A percentile compares a stretch with the other conserved stretches of the same genome.
Evolutionary conservation across 2,329 filamentous ascomycete genomes (phyloP).

Genomic region (Elsinoe perseae): DNA sequence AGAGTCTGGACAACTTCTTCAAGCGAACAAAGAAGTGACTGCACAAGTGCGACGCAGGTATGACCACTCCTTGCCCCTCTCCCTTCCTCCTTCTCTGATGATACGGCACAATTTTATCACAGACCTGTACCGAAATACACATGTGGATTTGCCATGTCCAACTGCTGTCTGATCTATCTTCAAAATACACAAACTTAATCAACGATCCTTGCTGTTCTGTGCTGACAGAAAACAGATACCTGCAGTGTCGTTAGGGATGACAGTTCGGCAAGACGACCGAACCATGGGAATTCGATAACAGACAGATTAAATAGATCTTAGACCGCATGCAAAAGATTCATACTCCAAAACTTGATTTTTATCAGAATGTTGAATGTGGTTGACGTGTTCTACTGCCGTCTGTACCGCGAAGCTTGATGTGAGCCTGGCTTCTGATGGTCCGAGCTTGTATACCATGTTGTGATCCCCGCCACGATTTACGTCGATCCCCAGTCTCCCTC

Average conservation of each 20-base stretch:
- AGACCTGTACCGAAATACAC: constrained; percentile 71
- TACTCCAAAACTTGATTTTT: constrained; percentile 1
- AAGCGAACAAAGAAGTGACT: constrained; percentile 46
- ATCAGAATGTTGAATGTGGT: neutral
- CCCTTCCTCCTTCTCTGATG: constrained; percentile 37
- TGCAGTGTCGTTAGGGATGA: neutral
- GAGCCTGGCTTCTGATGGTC: constrained; percentile 1
- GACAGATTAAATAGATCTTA: neutral
- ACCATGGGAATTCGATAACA: neutral
- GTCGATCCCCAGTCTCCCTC: constrained; percentile 10
- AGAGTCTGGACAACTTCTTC: constrained; percentile 71
- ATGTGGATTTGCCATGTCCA: constrained; percentile 69
- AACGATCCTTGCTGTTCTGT: neutral
- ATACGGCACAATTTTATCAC: constrained; percentile 55
- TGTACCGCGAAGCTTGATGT: neutral
- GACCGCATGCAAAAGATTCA: no score
- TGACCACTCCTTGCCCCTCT: neutral
- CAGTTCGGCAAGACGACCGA: neutral
- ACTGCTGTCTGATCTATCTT: constrained; percentile 65
- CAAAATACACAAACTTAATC: neutral
- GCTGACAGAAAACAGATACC: neutral
- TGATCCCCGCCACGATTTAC: constrained; percentile 13
- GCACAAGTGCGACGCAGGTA: constrained; percentile 12
- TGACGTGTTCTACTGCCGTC: constrained; percentile 4
- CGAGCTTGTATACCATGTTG: neutral